Conservation (phyloP, 176 grass and related monocot species). For the Urochloa ruziziensis region DNA sequence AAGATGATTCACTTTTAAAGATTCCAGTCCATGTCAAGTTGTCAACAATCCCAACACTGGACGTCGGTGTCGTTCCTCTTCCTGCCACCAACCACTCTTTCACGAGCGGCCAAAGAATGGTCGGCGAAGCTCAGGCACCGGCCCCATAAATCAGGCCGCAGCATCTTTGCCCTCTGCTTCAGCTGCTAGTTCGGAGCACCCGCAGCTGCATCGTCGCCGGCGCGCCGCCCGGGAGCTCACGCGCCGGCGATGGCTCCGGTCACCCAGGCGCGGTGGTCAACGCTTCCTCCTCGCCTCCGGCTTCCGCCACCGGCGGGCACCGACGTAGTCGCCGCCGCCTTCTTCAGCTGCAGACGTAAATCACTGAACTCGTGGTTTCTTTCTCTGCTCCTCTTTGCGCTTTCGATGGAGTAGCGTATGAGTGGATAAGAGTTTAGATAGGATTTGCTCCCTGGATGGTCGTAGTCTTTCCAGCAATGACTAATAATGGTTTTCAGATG, state of each 20-base stretch:
- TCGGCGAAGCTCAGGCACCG: not conserved
- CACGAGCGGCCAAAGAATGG: not conserved
- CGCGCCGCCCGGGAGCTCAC: too few relatives aligned
- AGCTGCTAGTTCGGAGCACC: not conserved
- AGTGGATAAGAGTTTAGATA: conserved; percentile 13
- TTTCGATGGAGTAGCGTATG: not conserved
- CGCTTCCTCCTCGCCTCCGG: not conserved
- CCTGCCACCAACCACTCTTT: conserved; percentile 14
- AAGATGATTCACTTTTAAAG: not conserved
- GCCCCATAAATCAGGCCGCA: not conserved
- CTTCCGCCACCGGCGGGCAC: not conserved
- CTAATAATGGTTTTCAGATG: not conserved
- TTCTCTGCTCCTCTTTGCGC: not conserved
- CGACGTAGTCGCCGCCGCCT: not conserved
- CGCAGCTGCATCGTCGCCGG: not conserved
- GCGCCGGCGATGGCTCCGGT: not conserved
- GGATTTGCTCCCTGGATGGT: not conserved
- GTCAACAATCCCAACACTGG: not conserved
- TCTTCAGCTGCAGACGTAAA: conserved; percentile 21
- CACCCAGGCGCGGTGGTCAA: not conserved
- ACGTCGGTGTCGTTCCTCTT: not conserved
- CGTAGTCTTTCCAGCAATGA: not conserved
- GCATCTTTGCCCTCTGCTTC: not conserved
- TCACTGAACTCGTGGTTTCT: not conserved
- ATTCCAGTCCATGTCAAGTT: not conserved